Percentiles rank a stretch among this genome's conserved stretches.
Evolutionary conservation across 2,329 filamentous ascomycete species (phyloP).

Genomic region (Fusarium pseudocircinatum): DNA sequence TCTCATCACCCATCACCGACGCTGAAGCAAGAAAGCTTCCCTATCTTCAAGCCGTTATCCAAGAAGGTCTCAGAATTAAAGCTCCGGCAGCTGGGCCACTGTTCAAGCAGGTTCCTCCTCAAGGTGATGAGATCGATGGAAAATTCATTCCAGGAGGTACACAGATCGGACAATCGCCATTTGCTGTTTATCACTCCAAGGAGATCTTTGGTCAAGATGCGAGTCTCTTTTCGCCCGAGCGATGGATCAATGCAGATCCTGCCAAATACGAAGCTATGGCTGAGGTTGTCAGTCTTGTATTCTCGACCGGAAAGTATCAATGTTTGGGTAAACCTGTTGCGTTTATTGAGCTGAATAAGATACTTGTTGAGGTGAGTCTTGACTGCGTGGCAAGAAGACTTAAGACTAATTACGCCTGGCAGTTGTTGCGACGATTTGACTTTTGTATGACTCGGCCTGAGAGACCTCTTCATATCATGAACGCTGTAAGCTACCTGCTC

Average conservation of each 20-base stretch:
- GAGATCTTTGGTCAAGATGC: conserved; percentile 49
- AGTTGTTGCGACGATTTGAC: conserved; percentile 30
- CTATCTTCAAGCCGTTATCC: conserved; percentile 61
- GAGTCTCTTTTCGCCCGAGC: conserved; percentile 47
- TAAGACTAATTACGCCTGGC: neutral
- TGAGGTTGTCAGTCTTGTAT: conserved; percentile 48
- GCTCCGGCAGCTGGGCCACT: conserved; percentile 54
- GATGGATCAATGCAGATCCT: conserved; percentile 50
- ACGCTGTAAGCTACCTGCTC: neutral
- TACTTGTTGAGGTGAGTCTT: conserved; percentile 53
- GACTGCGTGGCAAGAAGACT: fast-evolving
- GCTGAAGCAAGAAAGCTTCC: conserved; percentile 52
- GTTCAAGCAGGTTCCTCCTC: conserved; percentile 44
- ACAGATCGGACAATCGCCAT: conserved; percentile 45
- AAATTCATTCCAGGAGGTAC: conserved; percentile 47
- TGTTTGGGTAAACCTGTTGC: conserved; percentile 53
- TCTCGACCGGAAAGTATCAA: conserved; percentile 51
- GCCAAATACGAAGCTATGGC: conserved; percentile 47
- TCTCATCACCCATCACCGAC: conserved; percentile 32
- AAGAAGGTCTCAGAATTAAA: conserved; percentile 58
- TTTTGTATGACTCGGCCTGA: conserved; percentile 14
- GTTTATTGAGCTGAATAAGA: conserved; percentile 50
- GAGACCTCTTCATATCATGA: conserved; percentile 21
- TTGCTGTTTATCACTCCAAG: conserved; percentile 45
- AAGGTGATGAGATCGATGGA: conserved; percentile 51